A percentile compares a stretch with the other conserved stretches of the same genome.
phyloP scores from a whole-genome alignment of 768 basidiomycete species.

The Jaapia argillacea region DNA sequence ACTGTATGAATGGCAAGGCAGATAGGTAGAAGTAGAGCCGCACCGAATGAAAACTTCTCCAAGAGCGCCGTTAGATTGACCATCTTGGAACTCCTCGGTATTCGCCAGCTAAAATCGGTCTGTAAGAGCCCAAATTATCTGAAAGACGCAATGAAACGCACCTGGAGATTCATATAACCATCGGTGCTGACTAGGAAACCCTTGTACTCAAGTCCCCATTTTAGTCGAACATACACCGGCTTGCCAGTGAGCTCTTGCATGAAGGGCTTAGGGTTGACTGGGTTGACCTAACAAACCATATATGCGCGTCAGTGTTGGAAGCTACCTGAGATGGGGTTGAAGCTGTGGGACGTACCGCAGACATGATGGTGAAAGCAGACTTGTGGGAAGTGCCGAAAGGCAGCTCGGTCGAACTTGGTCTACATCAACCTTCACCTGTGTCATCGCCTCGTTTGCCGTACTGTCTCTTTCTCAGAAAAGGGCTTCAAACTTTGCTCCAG shows the following conservation, averaged over 20 bases:
- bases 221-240: slow-evolving; percentile 87
- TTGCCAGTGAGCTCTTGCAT: slow-evolving; percentile 98
- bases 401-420: too few relatives aligned
- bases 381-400: too few relatives aligned
- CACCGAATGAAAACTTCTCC: slow-evolving; percentile 98
- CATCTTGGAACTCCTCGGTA: slow-evolving; percentile 96
- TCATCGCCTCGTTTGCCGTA: too few relatives aligned
- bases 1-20: slow-evolving; percentile 2
- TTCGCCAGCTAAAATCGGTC: slow-evolving; percentile 71
- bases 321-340: not conserved
- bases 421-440: too few relatives aligned
- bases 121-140: not conserved
- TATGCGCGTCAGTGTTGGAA: not conserved
- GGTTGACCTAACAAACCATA: slow-evolving; percentile 82
- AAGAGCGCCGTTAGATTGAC: slow-evolving; percentile 89
- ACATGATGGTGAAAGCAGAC: slow-evolving; percentile 55
- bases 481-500: too few relatives aligned
- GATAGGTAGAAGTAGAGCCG: slow-evolving; percentile 4
- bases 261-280: slow-evolving; percentile 98
- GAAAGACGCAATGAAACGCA: slow-evolving; percentile 21
- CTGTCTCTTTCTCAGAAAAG: too few relatives aligned
- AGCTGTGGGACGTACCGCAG: slow-evolving; percentile 49
- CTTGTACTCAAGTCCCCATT: slow-evolving; percentile 99
- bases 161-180: slow-evolving; percentile 99
- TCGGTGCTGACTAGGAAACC: slow-evolving; percentile 98